Evolutionary conservation across 2,329 filamentous ascomycete species (phyloP), one percentile per base, ranked within the genome.

Genomic region (Aureobasidium mangrovei): DNA sequence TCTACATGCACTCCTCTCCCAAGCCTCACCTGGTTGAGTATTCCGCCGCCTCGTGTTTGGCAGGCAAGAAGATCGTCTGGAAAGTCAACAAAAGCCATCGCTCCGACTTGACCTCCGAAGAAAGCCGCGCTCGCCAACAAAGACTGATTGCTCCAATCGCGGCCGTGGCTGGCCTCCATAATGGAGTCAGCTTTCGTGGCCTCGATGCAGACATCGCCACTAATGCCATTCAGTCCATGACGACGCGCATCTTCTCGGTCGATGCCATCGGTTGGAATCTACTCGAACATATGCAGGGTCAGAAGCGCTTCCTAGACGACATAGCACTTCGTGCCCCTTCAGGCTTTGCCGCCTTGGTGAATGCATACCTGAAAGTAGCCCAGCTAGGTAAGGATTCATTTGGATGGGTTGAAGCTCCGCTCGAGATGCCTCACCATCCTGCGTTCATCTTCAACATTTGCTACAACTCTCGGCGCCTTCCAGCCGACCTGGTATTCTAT

Each of bases 191-290:
- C 5, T 35, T 49, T 9, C 32, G 8, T 18, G 46, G 35, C 18
- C 33, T 40, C 18, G 46, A 49, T 29, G 8, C 33, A 2, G 36
- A 39, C 12, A 32, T 49, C 7, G 35, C 46, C 26, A 12, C 9
- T 31, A 12, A 26, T 29, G 26, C 24, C 7, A 49, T 39, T 3
- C 3, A 31, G 10, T 39, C 28, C n/a, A 49, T 40, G 46, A 49
- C 46, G 4, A 18, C 46, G 27, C 33, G 46, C 9, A 5, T 49
- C 9, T 8, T 49, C 36, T 49, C 33, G 9, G 12, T 32, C 12
- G 46, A 49, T 31, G 46, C 46, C 4, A 36, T 41, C 10, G 46
- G 46, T 24, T 51, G 46, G 46, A 36, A 51, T 32, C 46, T 51
- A 6, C 9, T 40, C 6, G 46, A 51, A 7, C 12, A 35, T 4